These are phyloP conservation scores for Graphiopsis chlorocephala DNA, from an alignment of 2,329 filamentous ascomycete genomes.

Conservation along the genomic window DNA sequence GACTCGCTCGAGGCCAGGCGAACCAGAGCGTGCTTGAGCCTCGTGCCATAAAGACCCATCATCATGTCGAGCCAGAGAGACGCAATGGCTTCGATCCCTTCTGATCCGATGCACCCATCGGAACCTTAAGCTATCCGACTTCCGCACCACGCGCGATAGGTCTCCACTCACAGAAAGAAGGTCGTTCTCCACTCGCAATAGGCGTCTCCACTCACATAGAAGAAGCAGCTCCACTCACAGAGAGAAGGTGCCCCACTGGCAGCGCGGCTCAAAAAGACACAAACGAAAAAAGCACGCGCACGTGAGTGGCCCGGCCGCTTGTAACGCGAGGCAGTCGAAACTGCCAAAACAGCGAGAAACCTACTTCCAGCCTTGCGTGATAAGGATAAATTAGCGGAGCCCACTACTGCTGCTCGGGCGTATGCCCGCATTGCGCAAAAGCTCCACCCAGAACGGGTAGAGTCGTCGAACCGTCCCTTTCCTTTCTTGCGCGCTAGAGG, in stretches of 20 bases:
- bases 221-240: neutral
- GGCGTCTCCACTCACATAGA: neutral
- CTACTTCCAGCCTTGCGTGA: conserved; percentile 10
- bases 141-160: conserved; percentile 10
- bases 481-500: neutral
- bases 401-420: neutral
- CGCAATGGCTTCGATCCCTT: neutral
- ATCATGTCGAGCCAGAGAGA: neutral
- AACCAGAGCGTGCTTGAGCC: no score
- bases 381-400: neutral
- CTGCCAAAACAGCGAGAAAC: conserved; percentile 11
- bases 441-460: neutral
- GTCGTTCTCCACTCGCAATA: neutral
- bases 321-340: neutral
- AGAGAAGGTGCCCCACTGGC: neutral
- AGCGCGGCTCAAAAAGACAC: neutral
- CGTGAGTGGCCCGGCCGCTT: neutral
- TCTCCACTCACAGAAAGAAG: neutral
- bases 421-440: conserved; percentile 9
- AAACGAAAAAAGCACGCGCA: neutral
- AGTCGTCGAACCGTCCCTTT: neutral
- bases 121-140: conserved; percentile 12
- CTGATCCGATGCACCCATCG: neutral
- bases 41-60: no score
- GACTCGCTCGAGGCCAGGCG: no score